Percentiles rank a stretch among this genome's conserved stretches.
These are phyloP conservation scores for Incumbomyces lentus DNA, from an alignment of 2,329 filamentous ascomycete species.

Conservation along the genomic window DNA sequence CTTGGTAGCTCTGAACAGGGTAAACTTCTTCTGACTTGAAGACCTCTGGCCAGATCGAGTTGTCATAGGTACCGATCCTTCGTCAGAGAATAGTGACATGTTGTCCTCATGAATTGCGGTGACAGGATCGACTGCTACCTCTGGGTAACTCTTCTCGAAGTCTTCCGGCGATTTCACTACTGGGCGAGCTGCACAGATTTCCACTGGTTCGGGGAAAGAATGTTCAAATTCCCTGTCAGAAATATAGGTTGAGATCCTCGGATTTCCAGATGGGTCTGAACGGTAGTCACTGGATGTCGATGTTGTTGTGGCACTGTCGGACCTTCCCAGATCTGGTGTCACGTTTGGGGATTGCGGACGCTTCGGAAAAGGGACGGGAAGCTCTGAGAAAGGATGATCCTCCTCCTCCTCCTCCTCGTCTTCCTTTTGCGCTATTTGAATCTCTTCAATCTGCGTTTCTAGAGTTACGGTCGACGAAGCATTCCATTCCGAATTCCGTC, in stretches of 20 bases:
- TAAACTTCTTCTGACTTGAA: background rate
- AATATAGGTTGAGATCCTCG: background rate
- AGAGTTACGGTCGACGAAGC: background rate
- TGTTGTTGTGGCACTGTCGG: background rate
- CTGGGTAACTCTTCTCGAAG: slow-evolving; percentile 4
- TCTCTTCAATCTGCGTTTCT: background rate
- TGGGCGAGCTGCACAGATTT: background rate
- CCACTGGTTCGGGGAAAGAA: background rate
- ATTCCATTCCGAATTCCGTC: background rate
- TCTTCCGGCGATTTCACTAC: background rate
- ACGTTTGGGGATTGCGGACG: background rate
- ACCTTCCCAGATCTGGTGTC: background rate
- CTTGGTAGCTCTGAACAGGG: background rate
- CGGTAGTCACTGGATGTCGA: background rate
- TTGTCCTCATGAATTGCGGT: slow-evolving; percentile 5
- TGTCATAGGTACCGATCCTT: background rate
- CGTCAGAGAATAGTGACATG: slow-evolving; percentile 4
- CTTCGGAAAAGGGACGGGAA: background rate
- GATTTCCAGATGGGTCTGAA: background rate
- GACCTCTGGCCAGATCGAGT: background rate
- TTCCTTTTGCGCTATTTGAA: background rate
- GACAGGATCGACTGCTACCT: slow-evolving; percentile 3
- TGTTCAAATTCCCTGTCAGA: background rate
- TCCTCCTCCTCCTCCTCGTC: background rate
- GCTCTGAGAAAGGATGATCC: background rate